Conservation (phyloP, 2,329 filamentous ascomycete genomes). For the Lecanicillium sp. region DNA sequence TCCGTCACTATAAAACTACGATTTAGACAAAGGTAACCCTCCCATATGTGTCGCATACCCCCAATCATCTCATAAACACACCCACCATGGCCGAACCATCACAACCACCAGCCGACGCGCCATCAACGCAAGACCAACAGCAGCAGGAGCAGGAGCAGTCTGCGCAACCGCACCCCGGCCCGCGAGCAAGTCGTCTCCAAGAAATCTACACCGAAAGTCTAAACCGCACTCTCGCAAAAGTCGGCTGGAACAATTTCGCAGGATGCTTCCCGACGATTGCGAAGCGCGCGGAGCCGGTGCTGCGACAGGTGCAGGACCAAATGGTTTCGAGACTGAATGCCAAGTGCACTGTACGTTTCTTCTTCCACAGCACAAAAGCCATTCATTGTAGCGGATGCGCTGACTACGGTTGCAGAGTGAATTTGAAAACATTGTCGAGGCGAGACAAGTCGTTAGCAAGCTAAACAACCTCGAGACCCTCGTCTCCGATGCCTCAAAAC, state of each 20-base stretch:
- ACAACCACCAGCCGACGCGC: neutral
- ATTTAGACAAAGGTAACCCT: too few relatives aligned
- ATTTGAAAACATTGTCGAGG: conserved; percentile 45
- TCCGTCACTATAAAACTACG: too few relatives aligned
- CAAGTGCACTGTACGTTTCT: conserved; percentile 38
- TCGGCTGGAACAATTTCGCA: conserved; percentile 49
- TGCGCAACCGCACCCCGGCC: conserved; percentile 32
- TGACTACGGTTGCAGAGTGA: conserved; percentile 35
- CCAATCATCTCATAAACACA: too few relatives aligned
- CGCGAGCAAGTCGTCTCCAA: conserved; percentile 46
- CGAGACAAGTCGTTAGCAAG: conserved; percentile 43
- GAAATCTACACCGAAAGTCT: conserved; percentile 45
- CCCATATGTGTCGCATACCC: conserved; percentile 13
- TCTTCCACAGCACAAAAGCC: too few relatives aligned
- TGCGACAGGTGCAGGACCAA: conserved; percentile 47
- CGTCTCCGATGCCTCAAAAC: conserved; percentile 38
- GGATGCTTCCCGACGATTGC: conserved; percentile 56
- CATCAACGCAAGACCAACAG: conserved; percentile 31
- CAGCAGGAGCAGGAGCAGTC: conserved; percentile 16
- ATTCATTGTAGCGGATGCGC: too few relatives aligned
- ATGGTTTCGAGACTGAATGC: conserved; percentile 48
- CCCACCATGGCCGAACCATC: too few relatives aligned
- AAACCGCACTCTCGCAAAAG: conserved; percentile 43
- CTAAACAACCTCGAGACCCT: conserved; percentile 53
- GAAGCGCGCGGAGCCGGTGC: conserved; percentile 36